A percentile compares a stretch with the other conserved stretches of the same genome.
Conservation (phyloP, 2,329 filamentous ascomycete species). For the Thelonectria olida region DNA sequence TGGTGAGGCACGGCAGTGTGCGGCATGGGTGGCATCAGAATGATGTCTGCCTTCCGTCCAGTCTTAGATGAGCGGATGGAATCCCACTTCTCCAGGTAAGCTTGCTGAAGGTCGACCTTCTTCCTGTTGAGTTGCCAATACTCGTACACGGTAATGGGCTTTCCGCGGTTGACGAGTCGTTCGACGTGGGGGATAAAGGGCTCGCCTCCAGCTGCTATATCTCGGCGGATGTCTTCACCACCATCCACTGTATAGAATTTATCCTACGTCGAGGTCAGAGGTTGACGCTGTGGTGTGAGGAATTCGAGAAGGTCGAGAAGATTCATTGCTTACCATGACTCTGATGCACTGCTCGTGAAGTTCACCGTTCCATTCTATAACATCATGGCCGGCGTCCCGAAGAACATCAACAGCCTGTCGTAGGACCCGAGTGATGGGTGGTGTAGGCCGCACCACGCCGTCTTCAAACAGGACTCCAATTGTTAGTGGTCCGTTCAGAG, state of each 20-base stretch:
- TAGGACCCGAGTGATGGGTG: constrained; percentile 59
- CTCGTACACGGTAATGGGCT: constrained; percentile 67
- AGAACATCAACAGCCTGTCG: constrained; percentile 49
- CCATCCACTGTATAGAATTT: constrained; percentile 70
- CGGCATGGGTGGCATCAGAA: constrained; percentile 68
- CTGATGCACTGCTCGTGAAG: constrained; percentile 64
- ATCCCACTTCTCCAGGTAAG: constrained; percentile 69
- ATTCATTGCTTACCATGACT: constrained; percentile 53
- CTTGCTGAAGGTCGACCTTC: constrained; percentile 53
- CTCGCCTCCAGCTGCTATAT: constrained; percentile 64
- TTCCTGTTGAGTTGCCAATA: constrained; percentile 74
- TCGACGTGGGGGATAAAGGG: constrained; percentile 68
- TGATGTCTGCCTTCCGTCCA: constrained; percentile 60
- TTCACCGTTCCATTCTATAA: constrained; percentile 61
- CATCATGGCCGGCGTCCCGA: constrained; percentile 58
- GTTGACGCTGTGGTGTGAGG: background rate
- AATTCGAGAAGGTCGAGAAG: accelerated
- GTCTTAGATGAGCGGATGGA: constrained; percentile 50
- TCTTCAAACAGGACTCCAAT: constrained; percentile 63
- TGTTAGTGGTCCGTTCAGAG: constrained; percentile 54
- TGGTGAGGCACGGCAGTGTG: constrained; percentile 62
- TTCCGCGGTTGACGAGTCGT: constrained; percentile 60
- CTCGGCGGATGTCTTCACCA: constrained; percentile 67
- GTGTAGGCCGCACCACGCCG: constrained; percentile 63
- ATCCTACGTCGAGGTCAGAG: too few species aligned